These are phyloP conservation scores for Eimeria mitis DNA, from an alignment of 169 alveolate species.

Conservation along the genomic window DNA sequence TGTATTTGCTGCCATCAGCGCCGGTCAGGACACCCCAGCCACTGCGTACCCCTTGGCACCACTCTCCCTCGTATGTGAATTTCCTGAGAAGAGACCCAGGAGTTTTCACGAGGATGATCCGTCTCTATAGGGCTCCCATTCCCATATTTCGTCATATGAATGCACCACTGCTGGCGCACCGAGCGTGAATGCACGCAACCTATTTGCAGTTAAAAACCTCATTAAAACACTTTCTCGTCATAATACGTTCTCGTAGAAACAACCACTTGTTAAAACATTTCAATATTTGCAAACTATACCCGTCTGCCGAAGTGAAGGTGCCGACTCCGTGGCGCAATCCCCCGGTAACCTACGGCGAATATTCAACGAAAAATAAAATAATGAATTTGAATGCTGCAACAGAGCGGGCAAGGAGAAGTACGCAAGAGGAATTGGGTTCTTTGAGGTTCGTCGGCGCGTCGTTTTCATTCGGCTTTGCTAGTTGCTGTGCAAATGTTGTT, in stretches of 20 bases:
- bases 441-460: no score
- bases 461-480: no score
- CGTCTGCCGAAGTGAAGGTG: slow-evolving; percentile 52
- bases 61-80: slow-evolving; percentile 40
- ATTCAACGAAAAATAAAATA: neutral
- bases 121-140: neutral
- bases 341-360: neutral
- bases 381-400: no score
- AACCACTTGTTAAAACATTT: no score
- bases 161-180: neutral
- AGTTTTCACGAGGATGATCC: neutral
- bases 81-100: neutral
- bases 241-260: no score
- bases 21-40: slow-evolving; percentile 68
- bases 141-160: neutral
- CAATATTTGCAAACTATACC: neutral
- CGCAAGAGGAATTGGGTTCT: no score
- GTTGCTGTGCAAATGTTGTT: no score
- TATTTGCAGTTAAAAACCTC: neutral
- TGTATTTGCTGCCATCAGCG: slow-evolving; percentile 43
- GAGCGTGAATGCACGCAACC: neutral
- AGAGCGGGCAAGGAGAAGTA: no score
- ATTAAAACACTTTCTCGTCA: neutral
- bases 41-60: slow-evolving; percentile 63
- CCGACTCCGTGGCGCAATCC: slow-evolving; percentile 58